Evolutionary conservation across 768 basidiomycete genomes (phyloP).

Genomic region (Lactarius quietus): DNA sequence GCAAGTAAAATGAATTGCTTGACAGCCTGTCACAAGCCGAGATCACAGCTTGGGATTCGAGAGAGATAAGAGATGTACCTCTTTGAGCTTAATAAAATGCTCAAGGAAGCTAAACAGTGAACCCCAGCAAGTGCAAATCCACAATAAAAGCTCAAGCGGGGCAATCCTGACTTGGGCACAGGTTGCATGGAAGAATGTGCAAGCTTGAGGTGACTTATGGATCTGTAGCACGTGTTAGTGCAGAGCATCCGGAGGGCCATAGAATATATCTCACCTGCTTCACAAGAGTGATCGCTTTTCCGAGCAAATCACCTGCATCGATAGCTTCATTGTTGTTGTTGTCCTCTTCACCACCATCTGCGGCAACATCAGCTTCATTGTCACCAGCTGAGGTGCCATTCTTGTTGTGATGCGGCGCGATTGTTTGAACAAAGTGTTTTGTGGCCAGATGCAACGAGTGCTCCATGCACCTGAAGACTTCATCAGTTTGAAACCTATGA

Average conservation of each 20-base stretch:
- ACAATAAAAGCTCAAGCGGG: not conserved
- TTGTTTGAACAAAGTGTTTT: too few species aligned
- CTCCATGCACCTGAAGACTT: too few species aligned
- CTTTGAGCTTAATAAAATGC: not conserved
- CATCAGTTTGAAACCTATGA: too few species aligned
- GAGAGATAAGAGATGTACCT: not conserved
- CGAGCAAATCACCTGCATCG: too few species aligned
- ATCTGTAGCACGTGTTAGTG: not conserved
- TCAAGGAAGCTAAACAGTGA: not conserved
- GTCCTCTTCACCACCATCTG: too few species aligned
- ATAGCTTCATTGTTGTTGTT: too few species aligned
- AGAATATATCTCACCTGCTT: too few species aligned
- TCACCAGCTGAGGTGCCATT: too few species aligned
- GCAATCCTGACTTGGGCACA: not conserved
- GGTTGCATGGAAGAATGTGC: not conserved
- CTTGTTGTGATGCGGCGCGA: too few species aligned
- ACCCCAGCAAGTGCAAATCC: not conserved
- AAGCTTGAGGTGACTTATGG: not conserved
- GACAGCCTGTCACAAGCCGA: not conserved
- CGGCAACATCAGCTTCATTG: not conserved
- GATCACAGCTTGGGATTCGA: not conserved
- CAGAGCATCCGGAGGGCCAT: too few species aligned
- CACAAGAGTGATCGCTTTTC: too few species aligned
- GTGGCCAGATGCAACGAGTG: too few species aligned
- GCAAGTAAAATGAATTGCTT: not conserved